phyloP scores from a whole-genome alignment of 2,329 filamentous ascomycete species.

The Neopestalotiopsis sp. region DNA sequence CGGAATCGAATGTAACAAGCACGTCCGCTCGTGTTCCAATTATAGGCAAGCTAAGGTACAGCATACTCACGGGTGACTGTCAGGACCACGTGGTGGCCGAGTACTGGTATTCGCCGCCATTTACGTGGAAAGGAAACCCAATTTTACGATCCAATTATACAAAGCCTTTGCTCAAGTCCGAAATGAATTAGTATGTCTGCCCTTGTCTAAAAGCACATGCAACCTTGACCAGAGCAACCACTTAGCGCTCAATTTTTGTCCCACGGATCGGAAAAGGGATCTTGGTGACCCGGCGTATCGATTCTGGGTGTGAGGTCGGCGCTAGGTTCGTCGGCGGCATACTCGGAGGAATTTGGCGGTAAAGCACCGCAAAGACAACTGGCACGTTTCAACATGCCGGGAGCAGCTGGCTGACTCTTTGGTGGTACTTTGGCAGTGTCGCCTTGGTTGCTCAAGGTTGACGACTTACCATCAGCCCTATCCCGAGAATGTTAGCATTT shows the following conservation, averaged over 20 bases:
- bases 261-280: background rate
- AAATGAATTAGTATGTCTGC: background rate
- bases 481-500: background rate
- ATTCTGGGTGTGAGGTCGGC: background rate
- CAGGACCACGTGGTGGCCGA: no score
- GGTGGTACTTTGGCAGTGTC: background rate
- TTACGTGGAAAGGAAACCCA: no score
- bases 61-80: no score
- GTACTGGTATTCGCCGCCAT: no score
- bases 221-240: background rate
- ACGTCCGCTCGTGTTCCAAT: no score
- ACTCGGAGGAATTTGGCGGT: slow-evolving; percentile 1
- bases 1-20: no score
- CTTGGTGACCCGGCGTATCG: background rate
- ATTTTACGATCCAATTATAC: no score
- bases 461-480: background rate
- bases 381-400: slow-evolving; percentile 11
- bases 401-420: slow-evolving; percentile 7
- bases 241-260: background rate
- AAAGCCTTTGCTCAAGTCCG: background rate
- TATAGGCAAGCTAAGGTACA: no score
- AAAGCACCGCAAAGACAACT: slow-evolving; percentile 10
- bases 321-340: background rate
- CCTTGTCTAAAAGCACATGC: background rate
- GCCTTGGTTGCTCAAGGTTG: background rate